Evolutionary conservation across 2,329 filamentous ascomycete species (phyloP), one percentile per base, ranked within the genome.

Genomic region (Alternaria angustiovoidea): DNA sequence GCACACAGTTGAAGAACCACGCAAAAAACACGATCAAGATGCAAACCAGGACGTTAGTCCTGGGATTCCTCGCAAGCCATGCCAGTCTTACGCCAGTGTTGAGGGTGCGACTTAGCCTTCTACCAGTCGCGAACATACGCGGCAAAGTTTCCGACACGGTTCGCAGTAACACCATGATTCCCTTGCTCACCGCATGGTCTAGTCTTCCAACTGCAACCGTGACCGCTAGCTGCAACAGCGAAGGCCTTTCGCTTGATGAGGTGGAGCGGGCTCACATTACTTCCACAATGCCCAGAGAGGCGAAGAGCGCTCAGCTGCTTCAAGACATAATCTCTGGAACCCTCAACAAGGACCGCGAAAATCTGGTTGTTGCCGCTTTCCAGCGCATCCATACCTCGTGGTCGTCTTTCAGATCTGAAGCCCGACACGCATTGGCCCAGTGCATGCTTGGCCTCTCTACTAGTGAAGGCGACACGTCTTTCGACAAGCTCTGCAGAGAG

Each of bases 41-140:
- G 62, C 81, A 88, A 8, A 79, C 87, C 6, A 85, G 92, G 62
- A 80, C 87, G 3, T 85, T 88, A 6, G 80, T 96, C 11, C 83
- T 94, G 46, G 84, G 85, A 2, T 95, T 91, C 74, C 81, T 98
- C 9, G 87, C 89, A 51, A 89, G 88, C 28, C 94, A 97, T 76
- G 83, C 87, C 26, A 83, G 90, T 9, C 79, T 84, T 14, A 91
- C 91, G 1, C 91, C 94, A 1, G 75, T 92, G 0, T 81, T 91
- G 44, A 76, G 83, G 5, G 87, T 92, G 51, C 95, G 96, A 75
- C 78, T 89, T 22, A 85, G 87, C 39, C 80, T 98, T 8, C 82
- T 98, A n/a, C 84, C 84, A 36, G 82, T 91, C 4, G 81, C 97
- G 32, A 91, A 91, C 69, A 86, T 88, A 54, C 83, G 94, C n/a